Evolutionary conservation across 306 rosid genomes (phyloP), one percentile per base, ranked within the genome.

Genomic region (Dicorynia guianensis): DNA sequence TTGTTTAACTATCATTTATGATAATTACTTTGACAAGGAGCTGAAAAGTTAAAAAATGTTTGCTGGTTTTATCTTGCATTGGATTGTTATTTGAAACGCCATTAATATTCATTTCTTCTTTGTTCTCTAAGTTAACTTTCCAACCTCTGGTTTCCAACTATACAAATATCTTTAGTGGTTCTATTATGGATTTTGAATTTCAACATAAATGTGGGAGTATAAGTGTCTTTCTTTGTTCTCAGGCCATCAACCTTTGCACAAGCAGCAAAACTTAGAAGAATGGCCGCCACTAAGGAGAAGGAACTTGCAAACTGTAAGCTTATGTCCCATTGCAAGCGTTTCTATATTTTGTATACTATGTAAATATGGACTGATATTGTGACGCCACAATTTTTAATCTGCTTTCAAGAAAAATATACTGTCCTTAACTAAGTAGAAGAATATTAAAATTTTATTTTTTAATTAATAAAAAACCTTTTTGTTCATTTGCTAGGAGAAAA

Each of bases 171-270:
- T 40, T 10, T 36, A 17, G 61, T 42, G 40, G 61, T 13, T 47
- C 8, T 64, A 46, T 42, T 47, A 34, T 20, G 25, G 35, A 59
- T 47, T 52, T 74, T 69, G 54, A 61, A 63, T 68, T 43, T 72
- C 38, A 67, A 34, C 55, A 54, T 30, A 38, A 7, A 9, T 55
- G 44, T 43, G 11, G 56, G 40, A 20, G 50, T 61, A 20, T 63
- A 53, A 71, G 68, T 43, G 52, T 46, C 39, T 46, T 46, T 18
- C 72, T 40, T 78, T 76, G 44, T 59, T 69, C 74, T 69, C 77
- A 92, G 98, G 86, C 97, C 96, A 49, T 89, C 97, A 30, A 95
- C 97, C 39, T 95, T 92, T 75, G 96, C 97, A 7, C 99, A 90
- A 81, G 97, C 96, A 34, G 92, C 99, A 8, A 89, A 90, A 56